Conservation (phyloP, 345 rosid species). For the Schrenkiella parvula region DNA sequence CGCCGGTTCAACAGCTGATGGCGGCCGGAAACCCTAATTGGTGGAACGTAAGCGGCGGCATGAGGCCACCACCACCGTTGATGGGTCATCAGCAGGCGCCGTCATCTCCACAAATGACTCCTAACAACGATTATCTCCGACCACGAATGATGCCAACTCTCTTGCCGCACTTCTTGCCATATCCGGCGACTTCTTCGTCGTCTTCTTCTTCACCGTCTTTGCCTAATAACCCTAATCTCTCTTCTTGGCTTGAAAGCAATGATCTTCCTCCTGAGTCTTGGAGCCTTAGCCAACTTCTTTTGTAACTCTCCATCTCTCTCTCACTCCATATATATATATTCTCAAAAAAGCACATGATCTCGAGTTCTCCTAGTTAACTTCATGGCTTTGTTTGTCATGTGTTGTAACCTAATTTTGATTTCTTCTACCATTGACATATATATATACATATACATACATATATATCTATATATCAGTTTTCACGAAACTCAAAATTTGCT, state of each 20-base stretch:
- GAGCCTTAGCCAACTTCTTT: conserved; percentile 71
- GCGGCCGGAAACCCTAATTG: conserved; percentile 81
- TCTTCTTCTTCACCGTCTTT: conserved; percentile 54
- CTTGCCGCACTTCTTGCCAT: conserved; percentile 47
- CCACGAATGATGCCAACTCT: conserved; percentile 35
- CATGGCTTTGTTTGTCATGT: conserved; percentile 1
- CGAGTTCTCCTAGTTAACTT: conserved; percentile 2
- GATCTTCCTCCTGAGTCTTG: conserved; percentile 75
- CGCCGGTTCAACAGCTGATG: conserved; percentile 79
- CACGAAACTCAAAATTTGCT: not conserved
- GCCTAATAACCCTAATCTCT: conserved; percentile 36
- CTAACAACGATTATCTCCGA: conserved; percentile 27
- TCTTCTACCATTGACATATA: not conserved
- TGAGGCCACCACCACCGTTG: conserved; percentile 55
- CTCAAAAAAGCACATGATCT: conserved; percentile 12
- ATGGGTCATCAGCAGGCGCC: conserved; percentile 32
- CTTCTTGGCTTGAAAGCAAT: conserved; percentile 58
- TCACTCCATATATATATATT: not conserved
- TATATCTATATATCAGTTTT: not conserved
- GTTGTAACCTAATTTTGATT: conserved; percentile 6
- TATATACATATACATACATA: not conserved
- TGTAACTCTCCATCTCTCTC: conserved; percentile 40
- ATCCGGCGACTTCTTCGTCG: conserved; percentile 46
- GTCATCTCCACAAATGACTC: conserved; percentile 28
- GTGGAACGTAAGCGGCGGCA: conserved; percentile 66